phyloP scores from a whole-genome alignment of 768 basidiomycete species.

The Kondoa subrosea region DNA sequence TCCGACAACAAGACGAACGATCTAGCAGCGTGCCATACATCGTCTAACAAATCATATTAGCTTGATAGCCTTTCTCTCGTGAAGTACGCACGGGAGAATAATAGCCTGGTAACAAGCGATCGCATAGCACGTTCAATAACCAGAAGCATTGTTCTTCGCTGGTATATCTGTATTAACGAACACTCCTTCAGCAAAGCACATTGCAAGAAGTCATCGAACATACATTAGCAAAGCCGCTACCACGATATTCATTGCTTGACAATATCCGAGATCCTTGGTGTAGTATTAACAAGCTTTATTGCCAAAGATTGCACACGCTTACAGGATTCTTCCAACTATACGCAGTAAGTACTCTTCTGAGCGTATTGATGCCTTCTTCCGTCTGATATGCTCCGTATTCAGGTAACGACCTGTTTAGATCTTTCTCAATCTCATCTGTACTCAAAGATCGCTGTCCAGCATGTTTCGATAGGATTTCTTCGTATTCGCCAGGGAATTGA shows the following conservation, averaged over 20 bases:
- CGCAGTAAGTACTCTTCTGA: conserved; percentile 79
- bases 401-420: conserved; percentile 71
- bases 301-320: neutral
- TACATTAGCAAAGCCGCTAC: conserved; percentile 88
- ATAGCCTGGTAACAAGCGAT: conserved; percentile 88
- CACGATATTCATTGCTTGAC: conserved; percentile 98
- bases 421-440: conserved; percentile 98
- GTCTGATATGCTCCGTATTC: conserved; percentile 94
- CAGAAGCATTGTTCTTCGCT: conserved; percentile 98
- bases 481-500: conserved; percentile 66
- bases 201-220: conserved; percentile 24
- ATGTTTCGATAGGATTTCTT: conserved; percentile 55
- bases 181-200: neutral
- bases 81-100: conserved; percentile 49
- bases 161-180: conserved; percentile 59
- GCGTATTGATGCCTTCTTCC: conserved; percentile 63
- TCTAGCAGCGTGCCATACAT: conserved; percentile 99
- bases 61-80: neutral
- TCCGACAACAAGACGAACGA: conserved; percentile 30
- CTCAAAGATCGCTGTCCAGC: conserved; percentile 63
- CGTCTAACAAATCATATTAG: conserved; percentile 48
- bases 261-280: conserved; percentile 60
- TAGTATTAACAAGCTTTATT: neutral
- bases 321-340: conserved; percentile 83
- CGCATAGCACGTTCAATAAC: conserved; percentile 85